Evolutionary conservation across 2,329 filamentous ascomycete genomes (phyloP), one percentile per base, ranked within the genome.

Genomic region (Paraphaeosphaeria minitans): DNA sequence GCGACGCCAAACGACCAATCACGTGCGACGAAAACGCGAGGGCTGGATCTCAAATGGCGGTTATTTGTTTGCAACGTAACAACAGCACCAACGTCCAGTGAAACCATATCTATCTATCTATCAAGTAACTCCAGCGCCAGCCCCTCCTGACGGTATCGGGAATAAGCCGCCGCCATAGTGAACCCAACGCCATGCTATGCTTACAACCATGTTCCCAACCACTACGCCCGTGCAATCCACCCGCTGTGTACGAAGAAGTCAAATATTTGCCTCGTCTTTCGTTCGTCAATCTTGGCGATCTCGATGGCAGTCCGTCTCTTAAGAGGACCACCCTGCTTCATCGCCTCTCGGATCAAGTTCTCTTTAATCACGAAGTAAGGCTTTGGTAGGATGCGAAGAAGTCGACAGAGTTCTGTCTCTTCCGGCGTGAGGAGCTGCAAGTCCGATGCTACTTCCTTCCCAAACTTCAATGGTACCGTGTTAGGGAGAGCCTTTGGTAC

Each of bases 281-380:
- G 90, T 10, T 87, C 86, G 71, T 98, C 94, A 53, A 98, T 85
- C 74, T 84, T 85, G 72, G 90, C 93, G 27, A 98, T 89, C 72
- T 96, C 91, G 73, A 89, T 91, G 2, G 93, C 93, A 67, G 94
- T 89, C 79, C 97, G 98, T 84, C 95, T 97, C 82, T 97, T 98
- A 8, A 99, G 79, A 13, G 84, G 86, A 0, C 95, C 95, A 58
- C 95, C 94, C 58, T 89, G 88, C 78, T 94, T 95, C 75, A 97
- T 86, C 0, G 94, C 92, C 74, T 98, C 94, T 69, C 92, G 91
- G 53, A 98, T 78, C n/a, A 98, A 83, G 61, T 91, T 88, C 75
- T 97, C 93, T 78, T 99, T 99, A 77, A 98, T 92, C 72, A 92
- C 92, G 5, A 97, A 79, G 75, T 97, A 99, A 1, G 95, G 92